phyloP scores from a whole-genome alignment of 2,329 filamentous ascomycete species.

The Cytospora chrysosperma region DNA sequence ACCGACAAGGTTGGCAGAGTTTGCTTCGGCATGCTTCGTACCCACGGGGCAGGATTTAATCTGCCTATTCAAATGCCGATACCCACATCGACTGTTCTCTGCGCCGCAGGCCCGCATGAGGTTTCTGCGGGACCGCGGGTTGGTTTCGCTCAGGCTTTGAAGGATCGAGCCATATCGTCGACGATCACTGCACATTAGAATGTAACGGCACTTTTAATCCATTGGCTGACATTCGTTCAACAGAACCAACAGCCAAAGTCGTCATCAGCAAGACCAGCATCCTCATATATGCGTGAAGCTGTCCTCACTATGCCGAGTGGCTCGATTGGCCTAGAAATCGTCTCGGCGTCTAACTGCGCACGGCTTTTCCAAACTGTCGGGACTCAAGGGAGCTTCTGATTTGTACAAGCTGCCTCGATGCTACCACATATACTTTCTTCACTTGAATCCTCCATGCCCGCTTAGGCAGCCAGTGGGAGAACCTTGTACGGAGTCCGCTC shows the following conservation, averaged over 20 bases:
- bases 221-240: slow-evolving; percentile 9
- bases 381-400: not conserved
- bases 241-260: slow-evolving; percentile 15
- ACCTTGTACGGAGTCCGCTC: not conserved
- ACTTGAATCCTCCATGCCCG: slow-evolving; percentile 1
- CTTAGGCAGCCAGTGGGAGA: slow-evolving; percentile 10
- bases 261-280: not conserved
- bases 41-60: not conserved
- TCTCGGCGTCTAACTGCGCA: slow-evolving; percentile 10
- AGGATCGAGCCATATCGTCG: not conserved
- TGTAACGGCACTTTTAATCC: not conserved
- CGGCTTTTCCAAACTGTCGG: slow-evolving; percentile 10
- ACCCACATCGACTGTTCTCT: not conserved
- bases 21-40: not conserved
- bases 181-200: not conserved
- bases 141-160: not conserved
- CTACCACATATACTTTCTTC: not conserved
- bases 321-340: slow-evolving; percentile 2
- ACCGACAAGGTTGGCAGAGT: not conserved
- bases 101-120: not conserved
- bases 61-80: not conserved
- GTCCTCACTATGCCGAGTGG: not conserved
- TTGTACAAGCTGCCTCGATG: not conserved
- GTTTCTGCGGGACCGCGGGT: not conserved
- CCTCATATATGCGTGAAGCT: slow-evolving; percentile 1